Conservation (phyloP, 495 filamentous ascomycete species). For the Penicillium paxilli region DNA sequence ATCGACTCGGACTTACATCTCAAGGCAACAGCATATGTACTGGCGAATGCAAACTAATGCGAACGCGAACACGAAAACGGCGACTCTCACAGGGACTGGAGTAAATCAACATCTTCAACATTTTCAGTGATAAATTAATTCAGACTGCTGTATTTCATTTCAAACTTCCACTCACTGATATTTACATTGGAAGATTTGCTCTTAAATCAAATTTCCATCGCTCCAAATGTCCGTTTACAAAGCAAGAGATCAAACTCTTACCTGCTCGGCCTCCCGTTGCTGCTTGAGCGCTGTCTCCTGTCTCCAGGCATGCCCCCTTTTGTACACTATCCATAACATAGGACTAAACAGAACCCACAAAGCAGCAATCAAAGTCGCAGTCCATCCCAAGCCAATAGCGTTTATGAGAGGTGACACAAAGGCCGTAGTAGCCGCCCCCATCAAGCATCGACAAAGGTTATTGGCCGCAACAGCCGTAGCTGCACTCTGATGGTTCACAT, state of each 20-base stretch:
- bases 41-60: no score
- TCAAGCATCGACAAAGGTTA: conserved; percentile 47
- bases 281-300: conserved; percentile 3
- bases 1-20: no score
- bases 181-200: no score
- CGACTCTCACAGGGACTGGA: neutral
- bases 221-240: no score
- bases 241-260: neutral
- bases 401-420: conserved; percentile 41
- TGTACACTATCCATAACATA: conserved; percentile 34
- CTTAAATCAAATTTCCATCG: no score
- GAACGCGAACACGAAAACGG: no score
- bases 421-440: conserved; percentile 44
- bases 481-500: conserved; percentile 39
- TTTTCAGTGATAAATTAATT: no score
- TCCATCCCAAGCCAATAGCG: conserved; percentile 50
- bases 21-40: no score
- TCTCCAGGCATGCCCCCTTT: conserved; percentile 38
- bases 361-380: conserved; percentile 39
- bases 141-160: no score
- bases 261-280: neutral
- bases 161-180: no score
- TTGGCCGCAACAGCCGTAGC: conserved; percentile 48
- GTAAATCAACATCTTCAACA: neutral
- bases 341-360: conserved; percentile 30